A percentile compares a stretch with the other conserved stretches of the same genome.
phyloP scores from a whole-genome alignment of 2,329 filamentous ascomycete genomes.

The Colletotrichum chlorophyti region DNA sequence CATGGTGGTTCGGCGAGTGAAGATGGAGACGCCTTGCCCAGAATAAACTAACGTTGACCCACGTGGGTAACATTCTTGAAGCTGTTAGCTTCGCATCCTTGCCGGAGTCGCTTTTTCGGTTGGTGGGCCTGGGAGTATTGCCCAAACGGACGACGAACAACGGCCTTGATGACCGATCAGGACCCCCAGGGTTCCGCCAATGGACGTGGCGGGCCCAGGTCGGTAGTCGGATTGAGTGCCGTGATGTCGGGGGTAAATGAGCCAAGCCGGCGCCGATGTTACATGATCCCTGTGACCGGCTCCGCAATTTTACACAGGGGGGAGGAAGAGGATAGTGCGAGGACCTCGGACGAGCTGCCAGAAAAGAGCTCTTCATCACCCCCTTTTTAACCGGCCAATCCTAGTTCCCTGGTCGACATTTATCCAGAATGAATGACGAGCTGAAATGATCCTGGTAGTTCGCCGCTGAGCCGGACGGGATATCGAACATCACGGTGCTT shows the following conservation, averaged over 20 bases:
- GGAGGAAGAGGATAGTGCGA: no score
- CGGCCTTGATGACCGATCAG: slow-evolving; percentile 8
- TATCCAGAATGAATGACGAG: not conserved
- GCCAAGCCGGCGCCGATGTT: slow-evolving; percentile 15
- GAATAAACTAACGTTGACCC: slow-evolving; percentile 13
- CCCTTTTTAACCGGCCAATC: slow-evolving; percentile 1
- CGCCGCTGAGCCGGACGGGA: not conserved
- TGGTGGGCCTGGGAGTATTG: not conserved
- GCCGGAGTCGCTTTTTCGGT: no score
- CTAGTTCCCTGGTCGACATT: not conserved
- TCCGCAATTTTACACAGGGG: slow-evolving; percentile 17
- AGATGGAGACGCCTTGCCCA: slow-evolving; percentile 1
- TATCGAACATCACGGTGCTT: slow-evolving; percentile 1
- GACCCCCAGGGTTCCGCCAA: slow-evolving; percentile 12
- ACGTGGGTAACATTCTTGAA: not conserved
- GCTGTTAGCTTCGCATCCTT: no score
- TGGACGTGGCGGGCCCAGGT: slow-evolving; percentile 10
- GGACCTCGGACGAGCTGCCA: not conserved
- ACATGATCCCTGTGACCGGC: slow-evolving; percentile 20
- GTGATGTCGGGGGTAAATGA: slow-evolving; percentile 21
- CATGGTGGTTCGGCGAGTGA: not conserved
- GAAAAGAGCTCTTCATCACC: not conserved
- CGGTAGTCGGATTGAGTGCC: slow-evolving; percentile 20
- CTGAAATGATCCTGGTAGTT: not conserved
- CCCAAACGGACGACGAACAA: not conserved